Conservation (phyloP, 169 alveolate genomes). For the Plasmodium knowlesi region DNA sequence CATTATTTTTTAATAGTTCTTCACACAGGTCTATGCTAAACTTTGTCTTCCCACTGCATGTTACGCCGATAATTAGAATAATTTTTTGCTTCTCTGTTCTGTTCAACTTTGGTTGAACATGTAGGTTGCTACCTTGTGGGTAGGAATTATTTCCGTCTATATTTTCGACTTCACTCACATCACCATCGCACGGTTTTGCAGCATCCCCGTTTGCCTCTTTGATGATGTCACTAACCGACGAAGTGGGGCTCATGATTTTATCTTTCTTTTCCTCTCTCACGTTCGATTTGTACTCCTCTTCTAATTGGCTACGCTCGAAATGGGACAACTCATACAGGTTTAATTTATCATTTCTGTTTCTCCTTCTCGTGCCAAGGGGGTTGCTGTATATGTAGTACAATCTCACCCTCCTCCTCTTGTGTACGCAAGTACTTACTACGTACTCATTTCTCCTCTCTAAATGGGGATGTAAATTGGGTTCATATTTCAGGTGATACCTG, state of each 20-base stretch:
- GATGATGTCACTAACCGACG: neutral
- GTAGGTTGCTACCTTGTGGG: neutral
- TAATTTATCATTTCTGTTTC: slow-evolving; percentile 9
- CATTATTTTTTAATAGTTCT: slow-evolving; percentile 67
- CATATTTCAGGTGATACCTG: neutral
- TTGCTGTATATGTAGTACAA: slow-evolving; percentile 3
- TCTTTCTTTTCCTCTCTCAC: slow-evolving; percentile 8
- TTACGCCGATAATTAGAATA: slow-evolving; percentile 81
- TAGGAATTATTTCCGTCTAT: neutral
- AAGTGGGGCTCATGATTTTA: neutral
- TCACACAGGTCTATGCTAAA: slow-evolving; percentile 79
- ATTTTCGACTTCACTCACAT: neutral
- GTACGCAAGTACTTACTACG: neutral
- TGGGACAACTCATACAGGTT: neutral
- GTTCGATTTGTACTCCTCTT: neutral
- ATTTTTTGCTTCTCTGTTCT: slow-evolving; percentile 44
- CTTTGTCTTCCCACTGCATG: slow-evolving; percentile 85
- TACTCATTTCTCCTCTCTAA: neutral
- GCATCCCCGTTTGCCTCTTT: neutral
- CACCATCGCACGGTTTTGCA: neutral
- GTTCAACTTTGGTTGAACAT: neutral
- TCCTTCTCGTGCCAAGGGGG: neutral
- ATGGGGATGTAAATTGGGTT: neutral
- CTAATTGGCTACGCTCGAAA: neutral
- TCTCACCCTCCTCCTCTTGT: neutral